These are phyloP conservation scores for Sphaerulina vaccinii DNA, from an alignment of 2,329 filamentous ascomycete genomes.

Conservation along the genomic window DNA sequence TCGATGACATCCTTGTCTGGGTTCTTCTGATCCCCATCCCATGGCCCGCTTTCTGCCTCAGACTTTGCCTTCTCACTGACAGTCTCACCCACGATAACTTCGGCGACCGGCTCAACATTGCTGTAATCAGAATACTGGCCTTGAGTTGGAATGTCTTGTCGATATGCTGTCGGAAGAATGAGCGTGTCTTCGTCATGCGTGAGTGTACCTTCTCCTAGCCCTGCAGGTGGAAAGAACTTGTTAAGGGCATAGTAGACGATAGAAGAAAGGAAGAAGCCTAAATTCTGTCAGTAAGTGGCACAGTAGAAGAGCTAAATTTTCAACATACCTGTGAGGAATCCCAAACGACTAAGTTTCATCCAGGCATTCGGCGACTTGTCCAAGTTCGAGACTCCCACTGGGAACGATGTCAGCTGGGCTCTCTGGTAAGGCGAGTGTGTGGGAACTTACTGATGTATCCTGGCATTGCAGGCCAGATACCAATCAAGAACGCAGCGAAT, in stretches of 20 bases:
- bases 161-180: conserved; percentile 12
- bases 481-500: conserved; percentile 29
- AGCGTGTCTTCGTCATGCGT: conserved; percentile 15
- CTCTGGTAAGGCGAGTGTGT: accelerated
- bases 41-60: too few species aligned
- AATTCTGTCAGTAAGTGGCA: too few species aligned
- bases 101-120: too few species aligned
- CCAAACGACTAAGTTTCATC: conserved; percentile 18
- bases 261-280: conserved; percentile 12
- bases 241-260: conserved; percentile 10
- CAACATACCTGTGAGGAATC: conserved; percentile 13
- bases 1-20: too few species aligned
- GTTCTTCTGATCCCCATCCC: too few species aligned
- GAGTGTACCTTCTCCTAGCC: background rate
- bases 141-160: conserved; percentile 18
- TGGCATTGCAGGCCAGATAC: conserved; percentile 18
- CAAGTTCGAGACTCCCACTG: conserved; percentile 13
- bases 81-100: too few species aligned
- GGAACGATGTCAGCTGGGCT: background rate
- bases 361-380: conserved; percentile 10
- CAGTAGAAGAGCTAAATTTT: accelerated
- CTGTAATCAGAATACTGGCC: too few species aligned
- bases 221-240: conserved; percentile 11
- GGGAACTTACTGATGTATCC: conserved; percentile 14
- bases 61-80: too few species aligned